Evolutionary conservation across 345 rosid species (phyloP).

Genomic region (Jatropha curcas): DNA sequence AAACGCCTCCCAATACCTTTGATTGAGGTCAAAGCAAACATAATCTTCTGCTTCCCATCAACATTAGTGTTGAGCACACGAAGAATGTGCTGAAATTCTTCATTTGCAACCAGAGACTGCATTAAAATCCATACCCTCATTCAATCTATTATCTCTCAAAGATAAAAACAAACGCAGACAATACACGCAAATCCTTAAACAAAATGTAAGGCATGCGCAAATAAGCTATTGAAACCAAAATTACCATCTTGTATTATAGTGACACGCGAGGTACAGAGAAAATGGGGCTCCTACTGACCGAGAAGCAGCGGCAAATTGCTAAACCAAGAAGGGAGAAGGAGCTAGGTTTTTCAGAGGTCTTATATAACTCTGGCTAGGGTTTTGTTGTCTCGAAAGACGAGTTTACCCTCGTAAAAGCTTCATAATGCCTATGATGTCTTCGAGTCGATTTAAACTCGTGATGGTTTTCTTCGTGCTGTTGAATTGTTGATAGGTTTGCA

Average conservation of each 20-base stretch:
- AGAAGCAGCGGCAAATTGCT: background rate
- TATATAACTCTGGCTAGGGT: background rate
- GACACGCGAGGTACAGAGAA: background rate
- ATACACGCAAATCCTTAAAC: background rate
- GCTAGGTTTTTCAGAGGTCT: background rate
- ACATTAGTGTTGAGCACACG: slow-evolving; percentile 93
- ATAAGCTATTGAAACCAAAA: background rate
- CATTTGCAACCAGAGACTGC: slow-evolving; percentile 85
- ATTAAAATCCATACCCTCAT: background rate
- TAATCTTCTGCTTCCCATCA: slow-evolving; percentile 85
- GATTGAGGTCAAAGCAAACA: slow-evolving; percentile 91
- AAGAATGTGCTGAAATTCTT: slow-evolving; percentile 87
- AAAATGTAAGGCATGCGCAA: background rate
- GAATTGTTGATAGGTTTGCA: no score
- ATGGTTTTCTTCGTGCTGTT: no score
- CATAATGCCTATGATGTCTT: background rate
- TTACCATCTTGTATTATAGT: slow-evolving; percentile 4
- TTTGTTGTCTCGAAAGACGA: background rate
- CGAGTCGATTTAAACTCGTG: no score
- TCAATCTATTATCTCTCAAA: background rate
- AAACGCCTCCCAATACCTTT: slow-evolving; percentile 89
- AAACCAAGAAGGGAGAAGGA: background rate
- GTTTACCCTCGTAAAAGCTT: background rate
- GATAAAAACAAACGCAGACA: background rate
- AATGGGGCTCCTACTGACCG: background rate